Conservation (phyloP, 192 early-diverging fungal species). For the Dimargaris verticillata region DNA sequence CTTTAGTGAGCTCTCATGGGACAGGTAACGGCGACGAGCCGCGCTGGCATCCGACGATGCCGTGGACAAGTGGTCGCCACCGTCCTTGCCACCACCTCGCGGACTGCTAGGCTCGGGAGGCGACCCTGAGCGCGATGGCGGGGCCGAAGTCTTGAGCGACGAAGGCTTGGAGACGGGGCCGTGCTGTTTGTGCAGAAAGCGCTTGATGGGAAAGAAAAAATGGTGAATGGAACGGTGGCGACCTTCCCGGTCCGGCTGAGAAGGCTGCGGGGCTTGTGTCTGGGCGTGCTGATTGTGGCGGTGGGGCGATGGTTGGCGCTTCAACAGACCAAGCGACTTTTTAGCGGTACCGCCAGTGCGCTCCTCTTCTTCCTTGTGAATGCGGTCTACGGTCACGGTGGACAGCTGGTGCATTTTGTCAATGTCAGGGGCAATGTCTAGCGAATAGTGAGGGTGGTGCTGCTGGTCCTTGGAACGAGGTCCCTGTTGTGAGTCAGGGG, state of each 20-base stretch:
- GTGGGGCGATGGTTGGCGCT: slow-evolving; percentile 26
- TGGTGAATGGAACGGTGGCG: slow-evolving; percentile 1
- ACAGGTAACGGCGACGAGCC: slow-evolving; percentile 17
- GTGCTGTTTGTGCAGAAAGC: slow-evolving; percentile 20
- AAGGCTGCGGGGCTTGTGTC: background rate
- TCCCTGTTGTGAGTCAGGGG: too few relatives aligned
- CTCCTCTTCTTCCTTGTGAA: background rate
- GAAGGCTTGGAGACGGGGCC: background rate
- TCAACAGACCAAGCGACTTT: background rate
- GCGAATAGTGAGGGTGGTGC: too few relatives aligned
- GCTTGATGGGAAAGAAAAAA: slow-evolving; percentile 18
- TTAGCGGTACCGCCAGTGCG: slow-evolving; percentile 11
- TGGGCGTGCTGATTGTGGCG: background rate
- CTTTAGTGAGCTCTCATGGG: slow-evolving; percentile 27
- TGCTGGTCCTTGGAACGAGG: too few relatives aligned
- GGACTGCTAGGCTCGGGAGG: too few relatives aligned
- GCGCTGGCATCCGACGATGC: background rate
- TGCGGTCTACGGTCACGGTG: background rate
- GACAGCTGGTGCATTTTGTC: background rate
- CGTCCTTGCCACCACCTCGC: slow-evolving; percentile 2
- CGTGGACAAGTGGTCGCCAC: background rate
- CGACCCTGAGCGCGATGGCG: too few relatives aligned
- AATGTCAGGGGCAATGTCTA: too few relatives aligned
- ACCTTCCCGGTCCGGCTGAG: background rate
- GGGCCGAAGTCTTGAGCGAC: slow-evolving; percentile 12